Evolutionary conservation across 441 rosid genomes (phyloP), one percentile per base, ranked within the genome.

Genomic region (Codiaeum variegatum): DNA sequence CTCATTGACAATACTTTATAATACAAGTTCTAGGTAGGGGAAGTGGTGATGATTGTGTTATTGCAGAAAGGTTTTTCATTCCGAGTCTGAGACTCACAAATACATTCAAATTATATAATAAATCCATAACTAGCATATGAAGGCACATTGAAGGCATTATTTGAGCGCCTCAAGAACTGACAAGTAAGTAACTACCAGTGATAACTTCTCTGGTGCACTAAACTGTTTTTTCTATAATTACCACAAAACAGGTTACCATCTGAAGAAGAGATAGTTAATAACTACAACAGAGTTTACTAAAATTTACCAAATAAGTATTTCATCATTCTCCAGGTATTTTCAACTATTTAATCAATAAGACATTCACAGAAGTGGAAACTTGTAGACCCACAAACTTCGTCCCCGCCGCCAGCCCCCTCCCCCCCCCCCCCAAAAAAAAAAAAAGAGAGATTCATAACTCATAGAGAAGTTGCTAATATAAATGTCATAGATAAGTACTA

Each of bases 241-340:
- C 51, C 29, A 23, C 66, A 26, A 3, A 15, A 62, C 29, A 55
- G 29, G 16, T 10, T 40, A 69, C 29, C 47, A 54, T 10, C 19
- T 58, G 31, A 34, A 38, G 66, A 59, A 72, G 62, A 21, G 40
- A 71, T 38, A 58, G 67, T 23, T 64, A 70, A n/a, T 26, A 26
- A 74, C 56, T 16, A 54, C 15, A 42, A 69, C 72, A 26, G 52
- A 21, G 52, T 36, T 11, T 58, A 61, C n/a, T 16, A 44, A 64
- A 12, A 18, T 31, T 63, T 52, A 31, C 67, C 67, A 65, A 64
- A 76, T 5, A 65, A 18, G 65, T 21, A 38, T 62, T 56, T 58
- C 67, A 72, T 75, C 60, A 73, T 66, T 71, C 62, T 36, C 67
- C 26, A n/a, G 29, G 23, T 44, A 69, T 68, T 55, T 21, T 51